Percentiles rank a stretch among this genome's conserved stretches.
These are phyloP conservation scores for Pythium sp. DNA, from an alignment of 352 stramenopile genomes.

Conservation along the genomic window DNA sequence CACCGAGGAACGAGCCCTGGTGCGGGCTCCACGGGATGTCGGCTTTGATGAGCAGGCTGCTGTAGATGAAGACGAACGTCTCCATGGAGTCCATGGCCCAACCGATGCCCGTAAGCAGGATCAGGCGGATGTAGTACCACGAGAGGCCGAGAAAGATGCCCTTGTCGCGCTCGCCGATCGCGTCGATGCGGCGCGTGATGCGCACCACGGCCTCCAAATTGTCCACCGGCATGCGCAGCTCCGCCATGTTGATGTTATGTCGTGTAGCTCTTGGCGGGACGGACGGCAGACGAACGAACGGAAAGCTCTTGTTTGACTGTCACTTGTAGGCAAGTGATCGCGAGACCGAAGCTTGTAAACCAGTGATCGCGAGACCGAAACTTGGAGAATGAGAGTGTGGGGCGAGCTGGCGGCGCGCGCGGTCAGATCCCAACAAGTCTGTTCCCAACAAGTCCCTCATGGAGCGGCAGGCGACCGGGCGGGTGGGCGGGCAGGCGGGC, in stretches of 20 bases:
- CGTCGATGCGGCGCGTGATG: slow-evolving; percentile 67
- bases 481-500: too few relatives aligned
- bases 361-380: slow-evolving; percentile 21
- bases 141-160: slow-evolving; percentile 56
- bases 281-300: not conserved
- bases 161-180: slow-evolving; percentile 48
- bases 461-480: too few relatives aligned
- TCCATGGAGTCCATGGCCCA: slow-evolving; percentile 82
- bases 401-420: too few relatives aligned
- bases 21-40: slow-evolving; percentile 42
- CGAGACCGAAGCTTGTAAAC: slow-evolving; percentile 16
- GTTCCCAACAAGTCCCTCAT: not conserved
- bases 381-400: slow-evolving; percentile 15
- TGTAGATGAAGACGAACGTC: slow-evolving; percentile 71
- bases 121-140: slow-evolving; percentile 68
- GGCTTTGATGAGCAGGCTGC: slow-evolving; percentile 38
- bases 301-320: slow-evolving; percentile 1
- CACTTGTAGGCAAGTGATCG: slow-evolving; percentile 19
- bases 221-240: slow-evolving; percentile 17
- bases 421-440: not conserved
- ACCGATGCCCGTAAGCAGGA: slow-evolving; percentile 58
- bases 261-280: not conserved
- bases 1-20: slow-evolving; percentile 42
- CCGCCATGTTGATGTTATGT: slow-evolving; percentile 4
- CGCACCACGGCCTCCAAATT: slow-evolving; percentile 52